Conservation (phyloP, 495 filamentous ascomycete species). For the Stereocaulon alpinum region DNA sequence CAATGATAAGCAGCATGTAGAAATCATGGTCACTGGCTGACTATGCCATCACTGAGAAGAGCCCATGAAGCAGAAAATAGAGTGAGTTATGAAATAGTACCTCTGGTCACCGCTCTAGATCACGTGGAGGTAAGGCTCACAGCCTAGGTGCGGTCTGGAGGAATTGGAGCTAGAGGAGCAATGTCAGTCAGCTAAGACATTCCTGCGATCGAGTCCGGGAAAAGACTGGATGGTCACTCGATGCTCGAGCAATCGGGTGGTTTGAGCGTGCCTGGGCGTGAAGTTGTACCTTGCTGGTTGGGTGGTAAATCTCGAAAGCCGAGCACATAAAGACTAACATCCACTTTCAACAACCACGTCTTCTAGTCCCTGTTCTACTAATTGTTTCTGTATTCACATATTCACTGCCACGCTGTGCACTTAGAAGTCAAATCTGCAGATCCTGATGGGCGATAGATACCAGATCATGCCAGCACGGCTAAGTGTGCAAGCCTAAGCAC, state of each 20-base stretch:
- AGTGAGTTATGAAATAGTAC: background rate
- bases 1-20: too few relatives aligned
- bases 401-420: background rate
- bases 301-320: background rate
- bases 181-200: background rate
- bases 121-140: too few relatives aligned
- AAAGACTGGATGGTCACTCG: background rate
- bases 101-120: background rate
- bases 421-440: background rate
- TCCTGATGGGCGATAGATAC: background rate
- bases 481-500: background rate
- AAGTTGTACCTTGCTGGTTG: too few relatives aligned
- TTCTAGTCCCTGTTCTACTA: too few relatives aligned
- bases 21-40: background rate
- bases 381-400: background rate
- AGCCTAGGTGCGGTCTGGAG: too few relatives aligned
- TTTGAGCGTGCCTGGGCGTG: background rate
- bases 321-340: background rate
- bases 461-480: background rate
- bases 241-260: background rate
- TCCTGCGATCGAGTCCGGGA: background rate
- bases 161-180: background rate
- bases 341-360: background rate
- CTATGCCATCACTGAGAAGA: background rate
- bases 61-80: background rate